Evolutionary conservation across 495 filamentous ascomycete genomes (phyloP).

Genomic region (Chaetomium fimeti): DNA sequence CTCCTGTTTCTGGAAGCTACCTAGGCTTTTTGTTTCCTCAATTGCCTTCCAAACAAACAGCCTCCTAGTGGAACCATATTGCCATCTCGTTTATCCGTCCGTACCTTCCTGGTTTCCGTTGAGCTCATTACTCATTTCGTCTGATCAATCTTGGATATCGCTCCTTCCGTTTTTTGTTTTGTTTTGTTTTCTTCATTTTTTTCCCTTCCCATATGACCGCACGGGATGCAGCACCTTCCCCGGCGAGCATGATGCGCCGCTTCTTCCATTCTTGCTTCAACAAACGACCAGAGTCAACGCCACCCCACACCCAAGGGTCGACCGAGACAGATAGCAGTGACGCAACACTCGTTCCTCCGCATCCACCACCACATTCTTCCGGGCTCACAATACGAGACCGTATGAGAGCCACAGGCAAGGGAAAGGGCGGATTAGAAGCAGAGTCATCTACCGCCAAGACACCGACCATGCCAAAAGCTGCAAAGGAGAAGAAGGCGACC

Average conservation of each 20-base stretch:
- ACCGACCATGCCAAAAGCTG: slow-evolving; percentile 16
- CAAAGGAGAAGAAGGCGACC: slow-evolving; percentile 13
- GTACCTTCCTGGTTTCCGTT: background rate
- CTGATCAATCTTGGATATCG: background rate
- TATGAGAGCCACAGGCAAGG: background rate
- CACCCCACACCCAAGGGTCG: slow-evolving; percentile 21
- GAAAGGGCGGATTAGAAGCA: background rate
- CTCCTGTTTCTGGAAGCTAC: background rate
- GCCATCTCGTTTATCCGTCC: slow-evolving; percentile 10
- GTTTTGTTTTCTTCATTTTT: background rate
- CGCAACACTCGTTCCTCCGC: slow-evolving; percentile 5
- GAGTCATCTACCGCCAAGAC: background rate
- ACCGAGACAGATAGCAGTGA: slow-evolving; percentile 32
- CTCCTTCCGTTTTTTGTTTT: background rate
- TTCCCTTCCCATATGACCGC: background rate
- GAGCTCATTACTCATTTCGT: background rate
- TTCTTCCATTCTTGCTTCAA: slow-evolving; percentile 35
- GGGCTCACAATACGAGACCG: slow-evolving; percentile 7
- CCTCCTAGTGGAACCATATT: slow-evolving; percentile 18
- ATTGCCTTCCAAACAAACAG: background rate
- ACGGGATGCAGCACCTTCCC: slow-evolving; percentile 3
- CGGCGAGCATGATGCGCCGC: slow-evolving; percentile 25
- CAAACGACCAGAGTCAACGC: slow-evolving; percentile 25
- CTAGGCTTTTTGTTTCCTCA: background rate
- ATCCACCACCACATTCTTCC: slow-evolving; percentile 7